phyloP scores from a whole-genome alignment of 495 filamentous ascomycete species.

The Xylaria intraflava region DNA sequence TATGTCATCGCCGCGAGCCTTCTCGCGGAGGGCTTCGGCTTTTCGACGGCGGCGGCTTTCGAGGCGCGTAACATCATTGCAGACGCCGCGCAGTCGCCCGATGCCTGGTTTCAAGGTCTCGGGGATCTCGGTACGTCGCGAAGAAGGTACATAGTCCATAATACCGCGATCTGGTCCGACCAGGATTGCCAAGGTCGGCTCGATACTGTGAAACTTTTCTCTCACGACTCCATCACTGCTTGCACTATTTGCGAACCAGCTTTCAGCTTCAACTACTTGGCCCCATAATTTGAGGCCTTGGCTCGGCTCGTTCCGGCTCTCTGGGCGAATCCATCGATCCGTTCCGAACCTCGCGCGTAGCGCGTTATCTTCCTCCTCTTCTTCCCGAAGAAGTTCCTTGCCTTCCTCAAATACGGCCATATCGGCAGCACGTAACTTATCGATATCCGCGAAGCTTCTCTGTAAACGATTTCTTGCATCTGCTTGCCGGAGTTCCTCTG shows the following conservation, averaged over 20 bases:
- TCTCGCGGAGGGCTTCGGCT: conserved; percentile 66
- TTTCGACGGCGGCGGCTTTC: conserved; percentile 71
- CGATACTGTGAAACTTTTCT: conserved; percentile 68
- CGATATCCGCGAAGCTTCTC: conserved; percentile 74
- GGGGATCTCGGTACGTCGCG: conserved; percentile 67
- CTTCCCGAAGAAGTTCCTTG: conserved; percentile 63
- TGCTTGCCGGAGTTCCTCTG: conserved; percentile 91
- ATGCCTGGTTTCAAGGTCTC: conserved; percentile 74
- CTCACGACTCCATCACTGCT: conserved; percentile 77
- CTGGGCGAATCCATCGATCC: conserved; percentile 69
- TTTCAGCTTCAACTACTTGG: conserved; percentile 70
- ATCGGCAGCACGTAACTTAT: conserved; percentile 75
- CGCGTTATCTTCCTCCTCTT: conserved; percentile 74
- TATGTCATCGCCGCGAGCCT: conserved; percentile 82
- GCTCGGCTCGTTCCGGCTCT: conserved; percentile 51
- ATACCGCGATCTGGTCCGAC: conserved; percentile 70
- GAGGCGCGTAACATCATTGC: conserved; percentile 77
- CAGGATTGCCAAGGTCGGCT: conserved; percentile 66
- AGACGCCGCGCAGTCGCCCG: conserved; percentile 60
- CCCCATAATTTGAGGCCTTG: conserved; percentile 70
- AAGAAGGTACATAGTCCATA: conserved; percentile 84
- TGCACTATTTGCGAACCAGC: conserved; percentile 79
- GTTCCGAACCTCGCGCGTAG: conserved; percentile 79
- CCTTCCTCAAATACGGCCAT: conserved; percentile 73
- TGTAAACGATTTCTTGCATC: conserved; percentile 71